Conservation (phyloP, 208 protist species). For the Trypanosoma avium region DNA sequence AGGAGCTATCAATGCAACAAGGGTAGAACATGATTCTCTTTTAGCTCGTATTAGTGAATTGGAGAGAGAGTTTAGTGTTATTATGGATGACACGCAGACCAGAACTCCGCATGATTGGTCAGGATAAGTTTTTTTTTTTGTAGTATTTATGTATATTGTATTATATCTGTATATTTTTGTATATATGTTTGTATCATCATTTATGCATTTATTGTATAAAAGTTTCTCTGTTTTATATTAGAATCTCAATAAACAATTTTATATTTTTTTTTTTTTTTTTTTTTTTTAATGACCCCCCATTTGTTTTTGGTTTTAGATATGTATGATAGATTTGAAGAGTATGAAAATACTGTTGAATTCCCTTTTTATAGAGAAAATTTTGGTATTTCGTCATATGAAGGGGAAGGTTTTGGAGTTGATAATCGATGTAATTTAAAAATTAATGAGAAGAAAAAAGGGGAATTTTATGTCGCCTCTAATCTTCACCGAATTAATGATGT, state of each 20-base stretch:
- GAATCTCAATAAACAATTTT: not conserved
- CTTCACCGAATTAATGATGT: too few species aligned
- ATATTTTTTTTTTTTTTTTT: conserved; percentile 7
- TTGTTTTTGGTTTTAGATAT: not conserved
- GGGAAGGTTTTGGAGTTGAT: conserved; percentile 11
- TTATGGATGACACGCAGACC: conserved; percentile 37
- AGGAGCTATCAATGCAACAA: conserved; percentile 56
- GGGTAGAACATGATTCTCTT: conserved; percentile 58
- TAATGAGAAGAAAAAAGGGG: too few species aligned
- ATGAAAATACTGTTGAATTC: conserved; percentile 10
- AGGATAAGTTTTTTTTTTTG: not conserved
- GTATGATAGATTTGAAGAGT: conserved; percentile 16
- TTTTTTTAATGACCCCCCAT: not conserved
- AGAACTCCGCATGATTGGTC: not conserved
- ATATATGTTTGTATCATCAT: not conserved
- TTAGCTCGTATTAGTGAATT: conserved; percentile 65
- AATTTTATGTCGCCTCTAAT: too few species aligned
- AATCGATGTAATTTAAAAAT: not conserved
- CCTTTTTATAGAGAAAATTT: not conserved
- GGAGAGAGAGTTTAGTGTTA: conserved; percentile 80
- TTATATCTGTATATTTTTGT: conserved; percentile 6
- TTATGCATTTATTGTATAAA: not conserved
- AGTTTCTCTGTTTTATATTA: conserved; percentile 2
- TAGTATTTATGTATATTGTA: not conserved
- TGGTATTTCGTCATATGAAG: conserved; percentile 8